phyloP scores from a whole-genome alignment of 225 moss, liverwort and hornwort genomes.

The Pleurozium schreberi region DNA sequence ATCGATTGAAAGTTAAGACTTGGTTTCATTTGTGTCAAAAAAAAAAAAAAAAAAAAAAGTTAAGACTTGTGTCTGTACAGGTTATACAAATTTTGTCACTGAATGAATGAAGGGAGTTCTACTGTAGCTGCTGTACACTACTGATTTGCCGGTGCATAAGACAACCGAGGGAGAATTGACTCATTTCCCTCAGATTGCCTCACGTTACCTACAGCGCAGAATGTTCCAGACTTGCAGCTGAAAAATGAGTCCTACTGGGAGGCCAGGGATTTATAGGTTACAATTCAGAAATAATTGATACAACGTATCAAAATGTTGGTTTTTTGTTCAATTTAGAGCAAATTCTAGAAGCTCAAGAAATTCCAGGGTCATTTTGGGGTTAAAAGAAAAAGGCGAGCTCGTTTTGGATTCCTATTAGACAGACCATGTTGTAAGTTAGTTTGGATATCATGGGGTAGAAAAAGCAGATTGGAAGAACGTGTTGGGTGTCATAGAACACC shows the following conservation, averaged over 20 bases:
- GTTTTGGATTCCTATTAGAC: neutral
- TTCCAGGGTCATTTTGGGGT: no score
- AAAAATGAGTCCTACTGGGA: neutral
- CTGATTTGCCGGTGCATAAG: neutral
- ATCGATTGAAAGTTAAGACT: no score
- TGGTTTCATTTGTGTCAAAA: no score
- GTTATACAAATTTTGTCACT: neutral
- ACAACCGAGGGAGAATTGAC: neutral
- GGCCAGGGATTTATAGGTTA: neutral
- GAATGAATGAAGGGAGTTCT: neutral
- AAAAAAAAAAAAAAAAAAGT: no score
- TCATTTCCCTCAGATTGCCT: neutral
- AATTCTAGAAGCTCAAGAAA: no score
- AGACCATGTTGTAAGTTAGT: neutral
- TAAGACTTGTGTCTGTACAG: neutral
- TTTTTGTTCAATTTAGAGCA: no score
- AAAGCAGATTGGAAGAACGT: neutral
- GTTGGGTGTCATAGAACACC: neutral
- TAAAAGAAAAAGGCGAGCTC: no score
- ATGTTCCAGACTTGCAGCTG: neutral
- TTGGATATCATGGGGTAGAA: neutral
- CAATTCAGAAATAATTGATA: no score
- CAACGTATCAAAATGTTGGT: no score
- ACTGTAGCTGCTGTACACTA: neutral
- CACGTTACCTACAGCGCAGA: neutral